Percentiles rank a stretch among this genome's conserved stretches.
Evolutionary conservation across 192 early-diverging fungal genomes (phyloP).

Genomic region (Entophlyctis luteolus): DNA sequence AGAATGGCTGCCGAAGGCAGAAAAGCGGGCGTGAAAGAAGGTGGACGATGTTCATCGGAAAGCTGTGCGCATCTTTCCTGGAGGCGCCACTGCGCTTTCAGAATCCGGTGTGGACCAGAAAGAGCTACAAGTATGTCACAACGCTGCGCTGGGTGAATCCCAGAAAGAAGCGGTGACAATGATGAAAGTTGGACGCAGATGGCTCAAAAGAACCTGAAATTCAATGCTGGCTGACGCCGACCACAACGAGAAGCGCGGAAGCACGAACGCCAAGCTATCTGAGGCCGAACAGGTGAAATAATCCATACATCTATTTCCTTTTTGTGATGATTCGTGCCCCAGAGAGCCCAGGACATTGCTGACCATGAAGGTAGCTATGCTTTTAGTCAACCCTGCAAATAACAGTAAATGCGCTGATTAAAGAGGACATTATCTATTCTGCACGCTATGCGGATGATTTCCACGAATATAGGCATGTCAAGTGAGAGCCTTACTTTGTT

Average conservation of each 20-base stretch:
- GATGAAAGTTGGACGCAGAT: no score
- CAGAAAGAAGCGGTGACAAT: not conserved
- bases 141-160: not conserved
- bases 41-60: conserved; percentile 29
- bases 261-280: not conserved
- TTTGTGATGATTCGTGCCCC: not conserved
- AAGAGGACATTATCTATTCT: conserved; percentile 31
- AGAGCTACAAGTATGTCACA: conserved; percentile 50
- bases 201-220: no score
- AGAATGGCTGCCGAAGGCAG: not conserved
- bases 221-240: conserved; percentile 1
- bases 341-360: not conserved
- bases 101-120: conserved; percentile 41
- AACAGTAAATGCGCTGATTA: no score
- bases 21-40: conserved; percentile 25
- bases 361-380: no score
- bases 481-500: conserved; percentile 18
- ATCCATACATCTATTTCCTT: not conserved
- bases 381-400: no score
- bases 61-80: conserved; percentile 33
- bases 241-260: not conserved
- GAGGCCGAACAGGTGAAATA: conserved; percentile 1
- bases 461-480: conserved; percentile 33
- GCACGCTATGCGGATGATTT: conserved; percentile 28
- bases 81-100: conserved; percentile 26